Evolutionary conservation across 352 stramenopile species (phyloP), one percentile per base, ranked within the genome.

Genomic region (Phytophthora fragariae): DNA sequence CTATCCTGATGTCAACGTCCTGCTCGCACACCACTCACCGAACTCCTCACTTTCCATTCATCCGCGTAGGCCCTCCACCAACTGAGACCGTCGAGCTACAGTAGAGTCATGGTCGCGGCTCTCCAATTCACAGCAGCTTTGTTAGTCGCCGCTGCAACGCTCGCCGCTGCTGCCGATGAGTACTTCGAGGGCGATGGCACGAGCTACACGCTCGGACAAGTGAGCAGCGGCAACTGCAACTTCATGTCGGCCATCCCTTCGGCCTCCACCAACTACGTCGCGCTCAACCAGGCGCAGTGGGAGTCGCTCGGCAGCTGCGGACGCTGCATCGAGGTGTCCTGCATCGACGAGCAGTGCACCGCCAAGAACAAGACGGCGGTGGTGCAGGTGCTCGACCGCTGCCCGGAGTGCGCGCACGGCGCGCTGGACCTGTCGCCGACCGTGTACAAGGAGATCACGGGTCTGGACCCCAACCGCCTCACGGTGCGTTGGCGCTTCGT

Each of bases 361-460:
- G 68, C 31, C 27, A 64, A 82, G 57, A 81, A 81, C 57, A 83
- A 75, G 44, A 86, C 69, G 5, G 73, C 85, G 14, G 54, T 95
- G 53, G 80, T 93, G 15, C 78, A 95, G 61, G 85, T 95, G 59
- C 71, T 92, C 12, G 86, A 95, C 59, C 84, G 83, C 4, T 95
- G 88, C 52, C 88, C 88, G 1, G 86, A 93, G 62, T 95, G 86
- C 68, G 81, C 70, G 47, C 61, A 85, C 27, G 88, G 88, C 46
- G 88, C 88, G 8, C 69, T 95, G 9, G 88, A 95, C 57, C 65
- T 95, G 68, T 93, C 86, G 35, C 83, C 85, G 9, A 82, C 74
- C 0, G 84, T 95, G 31, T 95, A 90, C 73, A 83, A 77, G 44
- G 74, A 81, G 29, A 82, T 95, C 66, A 95, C 88, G 31, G 88